Percentiles rank a stretch among this genome's conserved stretches.
These are phyloP conservation scores for Colletotrichum siamense DNA, from an alignment of 2,329 filamentous ascomycete genomes.

Conservation along the genomic window DNA sequence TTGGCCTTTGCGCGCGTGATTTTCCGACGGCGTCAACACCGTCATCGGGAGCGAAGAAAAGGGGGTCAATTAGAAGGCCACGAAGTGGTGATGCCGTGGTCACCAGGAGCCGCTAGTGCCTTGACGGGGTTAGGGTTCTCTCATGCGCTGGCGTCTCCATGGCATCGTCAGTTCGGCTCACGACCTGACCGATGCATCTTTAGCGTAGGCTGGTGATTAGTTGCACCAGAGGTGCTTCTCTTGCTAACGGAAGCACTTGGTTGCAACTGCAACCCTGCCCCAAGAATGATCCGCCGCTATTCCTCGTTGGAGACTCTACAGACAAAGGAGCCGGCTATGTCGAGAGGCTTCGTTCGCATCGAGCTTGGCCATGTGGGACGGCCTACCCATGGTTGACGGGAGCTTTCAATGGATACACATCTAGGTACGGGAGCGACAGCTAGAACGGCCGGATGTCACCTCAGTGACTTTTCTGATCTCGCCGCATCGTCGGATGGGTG, in stretches of 20 bases:
- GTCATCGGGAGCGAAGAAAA: not conserved
- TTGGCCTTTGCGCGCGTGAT: not conserved
- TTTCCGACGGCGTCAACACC: not conserved
- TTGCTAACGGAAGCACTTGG: not conserved
- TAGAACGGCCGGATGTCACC: not conserved
- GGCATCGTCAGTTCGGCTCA: not conserved
- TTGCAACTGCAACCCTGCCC: not conserved
- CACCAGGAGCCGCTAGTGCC: not conserved
- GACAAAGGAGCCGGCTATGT: not conserved
- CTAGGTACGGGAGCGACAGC: not conserved
- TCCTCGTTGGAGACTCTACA: not conserved
- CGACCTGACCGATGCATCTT: not conserved
- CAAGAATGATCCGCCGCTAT: not conserved
- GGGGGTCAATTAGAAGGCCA: not conserved
- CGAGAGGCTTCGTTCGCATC: not conserved
- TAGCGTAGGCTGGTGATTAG: not conserved
- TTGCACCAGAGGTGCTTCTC: not conserved
- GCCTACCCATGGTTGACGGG: not conserved
- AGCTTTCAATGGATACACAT: not conserved
- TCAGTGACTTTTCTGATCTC: not conserved
- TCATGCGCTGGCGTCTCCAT: not conserved
- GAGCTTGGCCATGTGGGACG: not conserved
- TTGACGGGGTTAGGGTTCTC: not conserved
- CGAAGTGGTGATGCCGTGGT: not conserved
- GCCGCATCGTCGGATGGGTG: not conserved